A percentile compares a stretch with the other conserved stretches of the same genome.
These are phyloP conservation scores for Trichoderma koningiopsis DNA, from an alignment of 2,329 filamentous ascomycete species.

Conservation along the genomic window DNA sequence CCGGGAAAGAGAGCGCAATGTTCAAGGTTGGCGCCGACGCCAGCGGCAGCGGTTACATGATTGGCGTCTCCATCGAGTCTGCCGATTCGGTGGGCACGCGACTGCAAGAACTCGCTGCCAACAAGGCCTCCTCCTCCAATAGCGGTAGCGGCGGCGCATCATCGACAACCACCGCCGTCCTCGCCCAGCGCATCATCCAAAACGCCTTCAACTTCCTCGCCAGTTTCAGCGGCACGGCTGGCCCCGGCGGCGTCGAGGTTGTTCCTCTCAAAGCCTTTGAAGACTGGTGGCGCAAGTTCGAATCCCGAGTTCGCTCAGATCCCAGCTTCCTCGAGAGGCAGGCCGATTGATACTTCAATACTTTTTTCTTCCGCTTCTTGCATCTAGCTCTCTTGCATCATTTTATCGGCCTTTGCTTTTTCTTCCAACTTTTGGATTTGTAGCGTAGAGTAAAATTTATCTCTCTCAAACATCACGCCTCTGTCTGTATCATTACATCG, in stretches of 20 bases:
- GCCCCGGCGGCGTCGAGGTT: conserved; percentile 71
- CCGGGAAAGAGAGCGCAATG: conserved; percentile 88
- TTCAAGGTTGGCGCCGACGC: conserved; percentile 67
- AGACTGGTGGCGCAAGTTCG: conserved; percentile 98
- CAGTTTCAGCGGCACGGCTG: conserved; percentile 72
- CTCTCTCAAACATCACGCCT: neutral
- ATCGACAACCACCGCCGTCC: conserved; percentile 67
- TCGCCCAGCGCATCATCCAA: conserved; percentile 92
- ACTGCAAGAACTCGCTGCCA: conserved; percentile 59
- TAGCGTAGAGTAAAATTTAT: conserved; percentile 6
- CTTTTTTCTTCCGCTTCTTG: neutral
- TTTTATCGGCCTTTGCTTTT: neutral
- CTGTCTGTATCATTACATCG: neutral
- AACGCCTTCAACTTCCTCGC: conserved; percentile 97
- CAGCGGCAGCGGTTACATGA: conserved; percentile 55
- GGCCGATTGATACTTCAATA: conserved; percentile 29
- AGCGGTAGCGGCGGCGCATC: conserved; percentile 1
- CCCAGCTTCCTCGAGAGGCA: conserved; percentile 82
- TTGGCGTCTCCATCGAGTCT: conserved; percentile 83
- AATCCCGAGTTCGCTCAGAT: conserved; percentile 80
- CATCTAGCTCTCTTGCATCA: neutral
- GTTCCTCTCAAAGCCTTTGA: conserved; percentile 94
- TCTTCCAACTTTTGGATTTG: neutral
- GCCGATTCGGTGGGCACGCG: conserved; percentile 70
- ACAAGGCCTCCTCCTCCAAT: conserved; percentile 29